Evolutionary conservation across 2,329 filamentous ascomycete species (phyloP).

Genomic region (Elsinoe batatas): DNA sequence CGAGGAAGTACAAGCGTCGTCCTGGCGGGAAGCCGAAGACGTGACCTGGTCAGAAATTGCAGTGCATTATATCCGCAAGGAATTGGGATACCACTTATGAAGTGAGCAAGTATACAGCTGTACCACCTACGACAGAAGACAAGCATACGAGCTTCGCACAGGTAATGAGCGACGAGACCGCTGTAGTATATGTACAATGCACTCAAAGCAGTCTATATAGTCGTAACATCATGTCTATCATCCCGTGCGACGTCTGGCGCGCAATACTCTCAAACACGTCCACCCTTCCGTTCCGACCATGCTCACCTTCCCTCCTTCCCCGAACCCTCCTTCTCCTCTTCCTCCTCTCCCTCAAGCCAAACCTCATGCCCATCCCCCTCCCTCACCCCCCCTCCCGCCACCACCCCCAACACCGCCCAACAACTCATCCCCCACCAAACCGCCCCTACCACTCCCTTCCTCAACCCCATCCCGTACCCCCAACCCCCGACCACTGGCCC

Average conservation of each 20-base stretch:
- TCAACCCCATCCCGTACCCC: slow-evolving; percentile 43
- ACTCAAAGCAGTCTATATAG: background rate
- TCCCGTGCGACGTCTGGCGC: background rate
- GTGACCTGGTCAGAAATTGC: background rate
- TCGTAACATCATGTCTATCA: background rate
- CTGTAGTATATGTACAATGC: too few species aligned
- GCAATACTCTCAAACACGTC: background rate
- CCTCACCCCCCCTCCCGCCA: slow-evolving; percentile 48
- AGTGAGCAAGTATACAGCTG: background rate
- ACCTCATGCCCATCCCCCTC: slow-evolving; percentile 57
- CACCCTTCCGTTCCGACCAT: background rate
- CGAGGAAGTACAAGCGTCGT: slow-evolving; percentile 57
- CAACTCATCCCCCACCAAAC: slow-evolving; percentile 49
- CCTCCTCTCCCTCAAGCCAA: slow-evolving; percentile 38
- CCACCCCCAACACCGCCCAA: slow-evolving; percentile 47
- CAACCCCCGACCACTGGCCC: slow-evolving; percentile 46
- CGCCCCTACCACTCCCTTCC: slow-evolving; percentile 44
- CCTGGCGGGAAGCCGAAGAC: slow-evolving; percentile 20
- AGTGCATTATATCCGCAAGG: background rate
- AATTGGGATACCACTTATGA: background rate
- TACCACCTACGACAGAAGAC: too few species aligned
- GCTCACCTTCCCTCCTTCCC: background rate
- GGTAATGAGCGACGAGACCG: too few species aligned
- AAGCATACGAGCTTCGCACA: too few species aligned
- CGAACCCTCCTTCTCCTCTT: slow-evolving; percentile 15